Evolutionary conservation across 306 rosid genomes (phyloP).

Genomic region (Quercus berberidifolia): DNA sequence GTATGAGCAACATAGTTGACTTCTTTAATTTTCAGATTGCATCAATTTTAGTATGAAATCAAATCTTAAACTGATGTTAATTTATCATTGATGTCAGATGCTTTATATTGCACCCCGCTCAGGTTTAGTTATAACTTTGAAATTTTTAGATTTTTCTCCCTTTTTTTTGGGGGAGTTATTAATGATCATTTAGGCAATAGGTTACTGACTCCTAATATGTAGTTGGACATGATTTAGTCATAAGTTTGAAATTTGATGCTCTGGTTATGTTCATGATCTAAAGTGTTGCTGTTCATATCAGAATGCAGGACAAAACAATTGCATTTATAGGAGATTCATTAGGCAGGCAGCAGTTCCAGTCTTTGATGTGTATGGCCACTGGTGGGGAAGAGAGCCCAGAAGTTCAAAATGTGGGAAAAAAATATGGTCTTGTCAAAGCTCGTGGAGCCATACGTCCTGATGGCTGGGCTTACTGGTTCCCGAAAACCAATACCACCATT

Average conservation of each 20-base stretch:
- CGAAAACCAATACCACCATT: constrained; percentile 74
- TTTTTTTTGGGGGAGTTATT: neutral
- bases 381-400: constrained; percentile 71
- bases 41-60: neutral
- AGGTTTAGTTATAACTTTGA: neutral
- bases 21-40: neutral
- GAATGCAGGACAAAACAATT: constrained; percentile 89
- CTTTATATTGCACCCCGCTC: neutral
- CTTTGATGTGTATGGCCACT: constrained; percentile 87
- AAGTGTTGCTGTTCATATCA: constrained; percentile 42
- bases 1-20: neutral
- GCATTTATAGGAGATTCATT: constrained; percentile 88
- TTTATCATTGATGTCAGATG: neutral
- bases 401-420: constrained; percentile 65
- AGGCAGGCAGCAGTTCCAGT: constrained; percentile 91
- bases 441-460: constrained; percentile 87
- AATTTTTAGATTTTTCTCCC: neutral
- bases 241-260: neutral
- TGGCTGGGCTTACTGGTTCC: constrained; percentile 93
- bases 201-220: neutral
- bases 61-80: neutral
- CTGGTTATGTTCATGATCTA: constrained; percentile 10
- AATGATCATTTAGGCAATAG: neutral
- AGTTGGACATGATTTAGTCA: neutral
- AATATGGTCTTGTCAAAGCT: constrained; percentile 69